phyloP scores from a whole-genome alignment of 331 rosid species.

The Pyrus hybrid region DNA sequence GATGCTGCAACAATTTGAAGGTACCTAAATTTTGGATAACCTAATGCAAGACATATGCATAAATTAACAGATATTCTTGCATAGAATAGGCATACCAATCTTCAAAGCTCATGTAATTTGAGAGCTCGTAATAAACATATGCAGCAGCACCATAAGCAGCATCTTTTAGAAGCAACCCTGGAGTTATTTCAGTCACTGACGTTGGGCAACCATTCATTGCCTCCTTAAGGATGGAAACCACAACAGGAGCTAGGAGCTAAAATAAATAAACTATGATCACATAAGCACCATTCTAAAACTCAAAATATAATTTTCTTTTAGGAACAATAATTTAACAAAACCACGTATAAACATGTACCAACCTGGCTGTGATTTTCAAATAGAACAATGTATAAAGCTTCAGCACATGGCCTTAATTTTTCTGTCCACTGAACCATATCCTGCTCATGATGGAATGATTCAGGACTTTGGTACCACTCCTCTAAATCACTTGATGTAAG shows the following conservation, averaged over 20 bases:
- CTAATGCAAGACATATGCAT: not conserved
- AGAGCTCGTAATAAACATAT: slow-evolving; percentile 93
- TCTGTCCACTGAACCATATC: slow-evolving; percentile 99
- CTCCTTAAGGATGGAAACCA: slow-evolving; percentile 88
- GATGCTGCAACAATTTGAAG: not conserved
- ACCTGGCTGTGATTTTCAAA: slow-evolving; percentile 95
- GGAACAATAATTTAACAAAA: not conserved
- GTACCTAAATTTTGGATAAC: not conserved
- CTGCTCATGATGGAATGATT: slow-evolving; percentile 94
- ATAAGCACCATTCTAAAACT: slow-evolving; percentile 12
- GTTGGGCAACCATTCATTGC: slow-evolving; percentile 80
- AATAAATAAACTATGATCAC: slow-evolving; percentile 15
- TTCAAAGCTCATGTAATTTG: slow-evolving; percentile 85
- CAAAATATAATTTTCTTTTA: not conserved
- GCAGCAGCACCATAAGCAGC: slow-evolving; percentile 99
- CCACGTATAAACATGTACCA: slow-evolving; percentile 17
- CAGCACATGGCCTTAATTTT: slow-evolving; percentile 95
- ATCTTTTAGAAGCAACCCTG: slow-evolving; percentile 90
- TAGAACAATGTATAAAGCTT: slow-evolving; percentile 83
- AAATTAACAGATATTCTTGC: not conserved
- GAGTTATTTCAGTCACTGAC: slow-evolving; percentile 70
- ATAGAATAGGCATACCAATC: slow-evolving; percentile 60
- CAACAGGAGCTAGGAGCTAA: slow-evolving; percentile 91
- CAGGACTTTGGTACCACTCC: slow-evolving; percentile 84
- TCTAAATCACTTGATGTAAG: slow-evolving; percentile 78